Evolutionary conservation across 805 yeast species (phyloP), one percentile per base, ranked within the genome.

Genomic region (Saturnispora diversa): DNA sequence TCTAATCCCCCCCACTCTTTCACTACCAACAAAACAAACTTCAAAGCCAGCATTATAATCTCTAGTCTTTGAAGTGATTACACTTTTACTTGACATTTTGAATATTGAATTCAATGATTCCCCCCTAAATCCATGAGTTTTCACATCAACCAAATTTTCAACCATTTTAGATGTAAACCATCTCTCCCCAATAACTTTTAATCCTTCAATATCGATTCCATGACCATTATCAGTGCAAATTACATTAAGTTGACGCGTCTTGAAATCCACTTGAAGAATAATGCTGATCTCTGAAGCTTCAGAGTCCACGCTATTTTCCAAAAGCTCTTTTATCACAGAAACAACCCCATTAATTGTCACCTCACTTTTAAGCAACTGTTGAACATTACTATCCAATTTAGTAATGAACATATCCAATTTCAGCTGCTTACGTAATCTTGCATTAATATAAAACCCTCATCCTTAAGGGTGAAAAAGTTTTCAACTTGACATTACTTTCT

Each of bases 111-210:
- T 63, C 13, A 85, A 48, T 0, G 92, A 82, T 49, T 79, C 83
- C 1, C 95, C 95, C 36, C 84, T 66, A 52, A 78, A 83, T 1
- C 94, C 94, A 47, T 68, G 72, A 0, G 80, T 72, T 1, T 39
- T 38, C 3, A 70, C 55, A 0, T 36, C 13, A 11, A 49, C 52
- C 25, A 80, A 50, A 16, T 69, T 74, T 1, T 58, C 19, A 3
- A 24, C 5, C 20, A 38, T 32, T 49, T 80, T 84, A 0, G 88
- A 78, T 0, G 90, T 80, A 42, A 60, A 61, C 50, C 73, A 64
- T 15, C 68, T 58, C 11, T 46, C 36, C 0, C 82, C 86, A 1
- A 82, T 52, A 2, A 48, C 29, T 1, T 50, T 59, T 36, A 83
- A 51, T 34, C 78, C 79, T 0, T 51, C 63, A 0, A 68, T 65